A percentile compares a stretch with the other conserved stretches of the same genome.
These are phyloP conservation scores for Trichophyton mentagrophytes DNA, from an alignment of 2,329 filamentous ascomycete species.

Conservation along the genomic window DNA sequence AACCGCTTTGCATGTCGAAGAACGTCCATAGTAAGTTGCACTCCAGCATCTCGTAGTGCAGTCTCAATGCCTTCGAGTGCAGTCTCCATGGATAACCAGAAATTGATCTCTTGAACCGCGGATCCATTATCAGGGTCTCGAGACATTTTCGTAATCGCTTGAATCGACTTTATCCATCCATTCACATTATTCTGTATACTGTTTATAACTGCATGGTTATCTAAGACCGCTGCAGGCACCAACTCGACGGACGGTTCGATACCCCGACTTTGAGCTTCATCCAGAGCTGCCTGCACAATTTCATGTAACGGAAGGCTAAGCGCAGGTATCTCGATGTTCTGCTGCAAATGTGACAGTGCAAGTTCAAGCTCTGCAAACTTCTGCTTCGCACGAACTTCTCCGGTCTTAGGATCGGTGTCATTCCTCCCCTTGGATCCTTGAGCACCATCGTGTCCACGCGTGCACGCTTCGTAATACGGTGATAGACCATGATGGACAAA, in stretches of 20 bases:
- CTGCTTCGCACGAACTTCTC: slow-evolving; percentile 95
- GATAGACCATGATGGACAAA: slow-evolving; percentile 82
- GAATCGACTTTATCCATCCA: slow-evolving; percentile 97
- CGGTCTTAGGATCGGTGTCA: slow-evolving; percentile 83
- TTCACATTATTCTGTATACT: slow-evolving; percentile 88
- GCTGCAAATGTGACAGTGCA: slow-evolving; percentile 79
- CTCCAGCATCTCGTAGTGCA: slow-evolving; percentile 78
- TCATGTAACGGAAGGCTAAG: slow-evolving; percentile 78
- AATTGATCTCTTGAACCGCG: slow-evolving; percentile 95
- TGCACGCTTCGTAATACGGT: slow-evolving; percentile 95
- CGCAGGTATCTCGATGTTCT: slow-evolving; percentile 96
- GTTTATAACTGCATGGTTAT: slow-evolving; percentile 86
- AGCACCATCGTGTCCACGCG: slow-evolving; percentile 60
- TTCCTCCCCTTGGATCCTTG: slow-evolving; percentile 58
- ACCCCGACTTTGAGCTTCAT: slow-evolving; percentile 57
- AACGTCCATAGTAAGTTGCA: slow-evolving; percentile 82
- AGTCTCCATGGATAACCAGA: slow-evolving; percentile 95
- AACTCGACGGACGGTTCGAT: slow-evolving; percentile 63
- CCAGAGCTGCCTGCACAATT: slow-evolving; percentile 71
- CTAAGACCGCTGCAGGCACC: slow-evolving; percentile 61
- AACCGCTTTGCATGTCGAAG: slow-evolving; percentile 95
- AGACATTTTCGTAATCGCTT: slow-evolving; percentile 87
- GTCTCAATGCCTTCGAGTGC: slow-evolving; percentile 82
- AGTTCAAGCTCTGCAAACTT: slow-evolving; percentile 88
- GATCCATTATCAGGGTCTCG: slow-evolving; percentile 66